phyloP scores from a whole-genome alignment of 805 yeast species.

The Teunomyces gatunensis region DNA sequence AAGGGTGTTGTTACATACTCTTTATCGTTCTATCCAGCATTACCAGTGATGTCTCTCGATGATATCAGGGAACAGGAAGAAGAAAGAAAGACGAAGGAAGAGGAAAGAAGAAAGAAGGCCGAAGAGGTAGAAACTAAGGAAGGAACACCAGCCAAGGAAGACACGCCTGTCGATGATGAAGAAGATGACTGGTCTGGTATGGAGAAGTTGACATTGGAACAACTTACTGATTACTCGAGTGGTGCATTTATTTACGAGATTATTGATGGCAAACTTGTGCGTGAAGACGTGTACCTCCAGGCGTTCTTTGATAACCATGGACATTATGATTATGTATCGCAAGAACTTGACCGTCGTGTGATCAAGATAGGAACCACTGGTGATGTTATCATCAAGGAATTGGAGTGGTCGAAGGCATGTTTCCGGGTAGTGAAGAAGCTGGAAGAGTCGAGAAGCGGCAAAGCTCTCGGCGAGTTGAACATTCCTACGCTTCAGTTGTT shows the following conservation, averaged over 20 bases:
- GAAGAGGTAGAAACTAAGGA: slow-evolving; percentile 22
- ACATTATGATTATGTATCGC: slow-evolving; percentile 58
- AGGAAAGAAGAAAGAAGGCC: slow-evolving; percentile 33
- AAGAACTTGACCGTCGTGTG: slow-evolving; percentile 46
- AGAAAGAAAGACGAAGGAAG: slow-evolving; percentile 15
- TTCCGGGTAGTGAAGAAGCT: slow-evolving; percentile 61
- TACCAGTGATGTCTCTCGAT: slow-evolving; percentile 74
- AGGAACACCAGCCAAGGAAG: slow-evolving; percentile 26
- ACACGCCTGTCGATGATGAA: slow-evolving; percentile 32
- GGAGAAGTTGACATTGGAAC: slow-evolving; percentile 53
- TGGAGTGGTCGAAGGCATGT: slow-evolving; percentile 66
- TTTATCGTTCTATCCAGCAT: slow-evolving; percentile 78
- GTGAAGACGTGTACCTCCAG: slow-evolving; percentile 65
- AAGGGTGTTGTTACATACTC: slow-evolving; percentile 77
- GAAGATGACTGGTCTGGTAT: slow-evolving; percentile 21
- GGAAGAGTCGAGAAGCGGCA: slow-evolving; percentile 53
- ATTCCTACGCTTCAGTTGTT: slow-evolving; percentile 67
- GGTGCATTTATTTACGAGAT: slow-evolving; percentile 78
- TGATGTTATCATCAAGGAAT: slow-evolving; percentile 73
- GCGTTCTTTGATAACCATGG: slow-evolving; percentile 75
- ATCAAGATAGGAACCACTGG: slow-evolving; percentile 48
- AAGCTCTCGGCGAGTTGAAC: slow-evolving; percentile 57
- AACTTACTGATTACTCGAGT: slow-evolving; percentile 56
- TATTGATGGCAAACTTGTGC: slow-evolving; percentile 53
- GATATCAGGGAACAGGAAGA: slow-evolving; percentile 59